Conservation (phyloP, 306 rosid genomes). For the Pyrus betulifolia region DNA sequence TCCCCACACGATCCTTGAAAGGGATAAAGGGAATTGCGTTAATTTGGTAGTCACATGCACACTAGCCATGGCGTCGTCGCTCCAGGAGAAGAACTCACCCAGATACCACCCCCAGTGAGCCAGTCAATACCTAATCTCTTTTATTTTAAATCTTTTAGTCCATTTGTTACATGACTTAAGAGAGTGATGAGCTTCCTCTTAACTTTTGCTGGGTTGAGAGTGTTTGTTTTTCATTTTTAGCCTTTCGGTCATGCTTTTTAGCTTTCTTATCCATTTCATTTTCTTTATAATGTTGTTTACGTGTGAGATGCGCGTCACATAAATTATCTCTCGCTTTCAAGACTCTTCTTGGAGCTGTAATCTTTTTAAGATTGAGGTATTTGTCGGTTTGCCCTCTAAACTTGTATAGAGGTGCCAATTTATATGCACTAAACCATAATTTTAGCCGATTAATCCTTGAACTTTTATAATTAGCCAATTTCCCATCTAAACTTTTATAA, state of each 20-base stretch:
- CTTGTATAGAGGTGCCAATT: no score
- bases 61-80: conserved; percentile 2
- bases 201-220: not conserved
- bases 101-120: no score
- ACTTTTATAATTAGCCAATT: no score
- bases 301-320: conserved; percentile 6
- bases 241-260: not conserved
- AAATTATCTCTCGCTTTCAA: not conserved
- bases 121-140: no score
- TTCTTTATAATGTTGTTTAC: not conserved
- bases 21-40: not conserved
- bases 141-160: no score
- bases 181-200: not conserved
- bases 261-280: not conserved
- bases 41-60: not conserved
- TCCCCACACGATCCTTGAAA: not conserved
- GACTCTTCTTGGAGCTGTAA: not conserved
- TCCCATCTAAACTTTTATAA: no score
- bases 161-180: no score
- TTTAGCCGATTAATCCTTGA: no score
- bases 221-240: not conserved
- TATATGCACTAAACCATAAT: no score
- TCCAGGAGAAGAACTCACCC: no score
- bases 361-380: not conserved
- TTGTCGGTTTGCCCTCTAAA: no score